phyloP scores from a whole-genome alignment of 768 basidiomycete genomes.

The Suillus occidentalis region DNA sequence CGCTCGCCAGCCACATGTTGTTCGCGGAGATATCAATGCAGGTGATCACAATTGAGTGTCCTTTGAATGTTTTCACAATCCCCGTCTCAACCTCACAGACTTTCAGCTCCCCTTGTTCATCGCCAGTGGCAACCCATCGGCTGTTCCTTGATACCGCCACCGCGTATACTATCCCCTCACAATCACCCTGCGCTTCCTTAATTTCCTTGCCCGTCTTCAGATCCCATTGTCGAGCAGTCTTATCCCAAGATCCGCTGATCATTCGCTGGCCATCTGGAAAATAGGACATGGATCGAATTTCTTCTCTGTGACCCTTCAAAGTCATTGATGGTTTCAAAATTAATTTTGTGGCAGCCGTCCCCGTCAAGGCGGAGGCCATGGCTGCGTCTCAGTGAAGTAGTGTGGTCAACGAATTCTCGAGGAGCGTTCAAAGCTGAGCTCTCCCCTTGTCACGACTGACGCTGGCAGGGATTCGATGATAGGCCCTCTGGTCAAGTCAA shows the following conservation, averaged over 20 bases:
- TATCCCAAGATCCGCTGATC: neutral
- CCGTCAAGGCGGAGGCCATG: neutral
- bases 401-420: neutral
- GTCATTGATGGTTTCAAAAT: neutral
- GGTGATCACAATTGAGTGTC: rapidly evolving
- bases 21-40: too few relatives aligned
- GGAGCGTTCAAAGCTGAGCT: neutral
- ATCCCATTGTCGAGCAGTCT: neutral
- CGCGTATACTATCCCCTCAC: rapidly evolving
- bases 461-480: too few relatives aligned
- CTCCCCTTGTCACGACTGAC: neutral
- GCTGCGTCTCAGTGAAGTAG: neutral
- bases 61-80: too few relatives aligned
- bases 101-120: too few relatives aligned
- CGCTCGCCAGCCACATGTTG: too few relatives aligned
- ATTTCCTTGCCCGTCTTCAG: neutral
- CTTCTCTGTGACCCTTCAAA: neutral
- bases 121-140: neutral
- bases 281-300: neutral
- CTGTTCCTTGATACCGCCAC: too few relatives aligned
- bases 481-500: too few relatives aligned
- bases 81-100: too few relatives aligned
- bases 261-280: neutral
- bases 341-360: neutral
- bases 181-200: neutral